Evolutionary conservation across 1,284 basidiomycete species (phyloP), one percentile per base, ranked within the genome.

Genomic region (Ustilago trichophora): DNA sequence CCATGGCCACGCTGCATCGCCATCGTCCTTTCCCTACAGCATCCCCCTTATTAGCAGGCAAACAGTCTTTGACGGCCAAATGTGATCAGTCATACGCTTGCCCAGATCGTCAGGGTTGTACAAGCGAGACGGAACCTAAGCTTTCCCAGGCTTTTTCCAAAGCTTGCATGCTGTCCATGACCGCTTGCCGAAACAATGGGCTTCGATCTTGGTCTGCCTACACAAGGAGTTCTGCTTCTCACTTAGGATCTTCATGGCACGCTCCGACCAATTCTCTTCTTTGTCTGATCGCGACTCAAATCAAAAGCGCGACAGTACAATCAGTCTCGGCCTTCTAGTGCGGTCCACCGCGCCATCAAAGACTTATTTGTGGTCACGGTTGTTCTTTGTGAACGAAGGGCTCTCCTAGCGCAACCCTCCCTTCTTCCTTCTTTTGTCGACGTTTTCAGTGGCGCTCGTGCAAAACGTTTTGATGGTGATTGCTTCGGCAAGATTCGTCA

Each of bases 71-170:
- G 19, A 19, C 36, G 44, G 16, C 16, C 11, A 21, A 16, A 41
- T 31, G 31, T 41, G 47, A 41, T 34, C 47, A 40, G 47, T 41
- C 47, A 49, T 21, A 40, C 24, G 26, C n/a, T 18, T 15, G 10
- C 18, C 35, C 33, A 25, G 19, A 13, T 21, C 40, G 12, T 21
- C 7, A 6, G 18, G 33, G 25, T 24, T 25, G 22, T 26, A 26
- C 40, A 29, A 11, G 9, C 15, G n/a, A n/a, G n/a, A n/a, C n/a
- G n/a, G 26, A 29, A 31, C n/a, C 16, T 6, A 7, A 9, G 26
- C 22, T 18, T 31, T 15, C 16, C n/a, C 34, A 36, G 16, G 34
- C 34, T 36, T 36, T 36, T 18, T 21, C 13, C 4, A 21, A 18
- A 19, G 18, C 16, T 19, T 36, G 18, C 34, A 36, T 18, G 18